phyloP scores from a whole-genome alignment of 106 monocot species.

The Acorus gramineus region DNA sequence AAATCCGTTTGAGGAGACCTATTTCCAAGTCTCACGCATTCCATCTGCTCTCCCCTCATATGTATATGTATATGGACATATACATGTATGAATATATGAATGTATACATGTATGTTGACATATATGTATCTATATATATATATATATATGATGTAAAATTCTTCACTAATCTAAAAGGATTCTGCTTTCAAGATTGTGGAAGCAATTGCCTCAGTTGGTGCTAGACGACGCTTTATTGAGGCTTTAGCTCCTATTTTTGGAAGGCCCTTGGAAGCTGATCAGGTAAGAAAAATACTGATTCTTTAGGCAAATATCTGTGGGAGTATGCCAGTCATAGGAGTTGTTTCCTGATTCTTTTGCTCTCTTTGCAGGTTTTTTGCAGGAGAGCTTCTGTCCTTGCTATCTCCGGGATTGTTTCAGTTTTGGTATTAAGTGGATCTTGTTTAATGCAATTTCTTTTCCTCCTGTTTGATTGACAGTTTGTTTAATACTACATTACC shows the following conservation, averaged over 20 bases:
- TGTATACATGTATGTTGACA: background rate
- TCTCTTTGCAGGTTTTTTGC: conserved; percentile 61
- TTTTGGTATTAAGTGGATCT: conserved; percentile 46
- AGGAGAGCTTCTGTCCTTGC: conserved; percentile 56
- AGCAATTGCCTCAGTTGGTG: conserved; percentile 56
- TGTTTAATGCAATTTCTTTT: background rate
- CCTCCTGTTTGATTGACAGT: too few relatives aligned
- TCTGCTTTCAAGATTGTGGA: conserved; percentile 50
- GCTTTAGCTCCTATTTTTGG: conserved; percentile 75
- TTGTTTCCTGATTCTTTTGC: background rate
- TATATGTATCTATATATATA: background rate
- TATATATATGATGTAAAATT: background rate
- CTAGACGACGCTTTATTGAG: conserved; percentile 86
- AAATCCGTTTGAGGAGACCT: too few relatives aligned
- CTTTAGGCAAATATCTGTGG: background rate
- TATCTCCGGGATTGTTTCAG: conserved; percentile 48
- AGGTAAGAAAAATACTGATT: conserved; percentile 20
- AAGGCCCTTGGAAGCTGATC: conserved; percentile 92
- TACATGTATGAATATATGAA: too few relatives aligned
- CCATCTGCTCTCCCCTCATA: too few relatives aligned
- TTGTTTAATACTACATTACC: too few relatives aligned
- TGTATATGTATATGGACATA: too few relatives aligned
- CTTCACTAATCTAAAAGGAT: background rate
- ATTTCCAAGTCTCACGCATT: too few relatives aligned
- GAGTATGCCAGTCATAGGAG: background rate